phyloP scores from a whole-genome alignment of 495 filamentous ascomycete species.

The Annulohypoxylon maeteangense region DNA sequence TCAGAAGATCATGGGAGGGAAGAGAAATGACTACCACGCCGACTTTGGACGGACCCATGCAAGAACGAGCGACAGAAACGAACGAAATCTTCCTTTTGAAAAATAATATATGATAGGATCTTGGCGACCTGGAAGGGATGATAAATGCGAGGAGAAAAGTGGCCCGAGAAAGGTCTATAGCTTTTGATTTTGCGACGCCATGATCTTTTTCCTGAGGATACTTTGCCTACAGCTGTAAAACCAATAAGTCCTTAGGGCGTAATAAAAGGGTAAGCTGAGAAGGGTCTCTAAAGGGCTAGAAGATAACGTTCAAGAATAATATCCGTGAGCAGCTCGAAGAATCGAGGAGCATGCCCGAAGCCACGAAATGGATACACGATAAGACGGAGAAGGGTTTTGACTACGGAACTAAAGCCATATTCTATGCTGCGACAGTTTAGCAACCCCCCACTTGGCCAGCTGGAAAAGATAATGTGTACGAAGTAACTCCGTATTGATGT shows the following conservation, averaged over 20 bases:
- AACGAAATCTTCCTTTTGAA: background rate
- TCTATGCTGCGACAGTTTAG: slow-evolving; percentile 4
- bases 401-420: slow-evolving; percentile 15
- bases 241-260: slow-evolving; percentile 26
- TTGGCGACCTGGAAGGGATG: background rate
- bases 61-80: background rate
- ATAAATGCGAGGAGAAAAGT: background rate
- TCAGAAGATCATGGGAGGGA: slow-evolving; percentile 1
- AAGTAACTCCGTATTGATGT: slow-evolving; percentile 26
- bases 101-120: background rate
- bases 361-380: slow-evolving; percentile 21
- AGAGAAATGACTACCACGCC: slow-evolving; percentile 31
- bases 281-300: slow-evolving; percentile 7
- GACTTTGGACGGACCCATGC: slow-evolving; percentile 7
- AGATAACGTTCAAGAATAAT: slow-evolving; percentile 21
- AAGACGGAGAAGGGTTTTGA: slow-evolving; percentile 18
- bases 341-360: slow-evolving; percentile 29
- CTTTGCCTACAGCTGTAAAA: slow-evolving; percentile 18
- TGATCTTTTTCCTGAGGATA: slow-evolving; percentile 11
- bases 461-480: slow-evolving; percentile 8
- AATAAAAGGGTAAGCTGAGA: slow-evolving; percentile 15
- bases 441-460: slow-evolving; percentile 21
- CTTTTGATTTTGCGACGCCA: slow-evolving; percentile 29
- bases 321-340: slow-evolving; percentile 6
- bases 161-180: slow-evolving; percentile 28